A percentile compares a stretch with the other conserved stretches of the same genome.
Conservation (phyloP, 2,329 filamentous ascomycete genomes). For the Calycina marina region DNA sequence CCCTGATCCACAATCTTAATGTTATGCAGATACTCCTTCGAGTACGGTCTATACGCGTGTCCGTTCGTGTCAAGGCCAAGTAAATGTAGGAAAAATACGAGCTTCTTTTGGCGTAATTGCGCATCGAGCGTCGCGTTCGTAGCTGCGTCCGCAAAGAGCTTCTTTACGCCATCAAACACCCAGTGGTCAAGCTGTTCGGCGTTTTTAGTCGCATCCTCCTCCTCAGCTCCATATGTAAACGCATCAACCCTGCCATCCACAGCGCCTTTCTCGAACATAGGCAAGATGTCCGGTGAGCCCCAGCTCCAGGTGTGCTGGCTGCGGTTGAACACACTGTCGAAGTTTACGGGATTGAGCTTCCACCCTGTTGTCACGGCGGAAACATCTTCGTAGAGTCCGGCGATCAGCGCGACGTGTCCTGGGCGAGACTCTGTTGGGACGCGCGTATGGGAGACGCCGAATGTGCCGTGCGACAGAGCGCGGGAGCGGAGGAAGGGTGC, state of each 20-base stretch:
- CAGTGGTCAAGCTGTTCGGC: conserved; percentile 73
- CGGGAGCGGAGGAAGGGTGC: conserved; percentile 84
- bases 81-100: conserved; percentile 91
- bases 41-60: conserved; percentile 78
- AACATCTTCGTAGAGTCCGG: conserved; percentile 93
- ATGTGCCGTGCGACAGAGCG: conserved; percentile 80
- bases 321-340: conserved; percentile 96
- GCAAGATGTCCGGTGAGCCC: conserved; percentile 93
- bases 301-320: conserved; percentile 98
- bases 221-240: conserved; percentile 69
- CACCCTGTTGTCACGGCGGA: conserved; percentile 94
- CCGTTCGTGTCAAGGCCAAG: conserved; percentile 85
- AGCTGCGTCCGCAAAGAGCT: conserved; percentile 67
- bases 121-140: conserved; percentile 61
- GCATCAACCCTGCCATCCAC: conserved; percentile 75
- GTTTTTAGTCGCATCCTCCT: conserved; percentile 80
- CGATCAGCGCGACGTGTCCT: conserved; percentile 92
- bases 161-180: conserved; percentile 92
- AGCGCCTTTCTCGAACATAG: conserved; percentile 94
- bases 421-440: conserved; percentile 94
- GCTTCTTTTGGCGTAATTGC: conserved; percentile 64
- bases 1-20: conserved; percentile 89
- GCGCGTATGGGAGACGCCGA: conserved; percentile 91
- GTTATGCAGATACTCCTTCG: conserved; percentile 87
- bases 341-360: conserved; percentile 97